Evolutionary conservation across 2,329 filamentous ascomycete species (phyloP), one percentile per base, ranked within the genome.

Genomic region (Pyricularia sp.): DNA sequence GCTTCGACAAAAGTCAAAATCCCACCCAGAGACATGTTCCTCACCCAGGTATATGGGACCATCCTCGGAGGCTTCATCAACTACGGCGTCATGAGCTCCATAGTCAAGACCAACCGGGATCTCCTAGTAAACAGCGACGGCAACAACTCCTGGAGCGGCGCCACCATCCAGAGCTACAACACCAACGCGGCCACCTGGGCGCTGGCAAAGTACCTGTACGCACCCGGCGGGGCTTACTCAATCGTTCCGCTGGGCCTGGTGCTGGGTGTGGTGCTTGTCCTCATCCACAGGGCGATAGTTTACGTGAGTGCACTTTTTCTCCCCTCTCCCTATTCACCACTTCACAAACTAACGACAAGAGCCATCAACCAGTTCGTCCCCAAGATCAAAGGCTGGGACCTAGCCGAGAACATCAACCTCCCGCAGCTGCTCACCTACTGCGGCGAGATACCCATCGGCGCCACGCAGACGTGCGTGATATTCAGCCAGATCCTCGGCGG

Each of bases 21-120:
- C 6, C 83, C 84, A 1, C 84, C 83, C 2, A 81, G 83, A 0
- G 74, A 81, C 66, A 86, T 86, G 84, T 86, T 87, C 71, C 72
- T 81, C 5, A 86, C 84, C 0, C 85, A 87, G 42, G 78, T 86
- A 0, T 77, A 75, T 65, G 76, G 76, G 12, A 78, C 77, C 3
- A 65, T 77, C 23, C 71, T 77, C 1, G 75, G 75, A 2, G 74
- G 75, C 3, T 77, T 77, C 66, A 69, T 77, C 63, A 76, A 77
- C 69, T 75, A 75, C 68, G 71, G 64, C 28, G 71, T 72, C 68
- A 87, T 87, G 85, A 82, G 81, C 23, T 81, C 81, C 14, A 86
- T 87, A 58, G 82, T 87, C 1, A 78, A 72, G 4, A 76, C 76
- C 50, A 82, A 87, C 68, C 79, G 80, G n/a, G 83, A 79, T 0